These are phyloP conservation scores for Neonectria hederae DNA, from an alignment of 2,329 filamentous ascomycete species.

Conservation along the genomic window DNA sequence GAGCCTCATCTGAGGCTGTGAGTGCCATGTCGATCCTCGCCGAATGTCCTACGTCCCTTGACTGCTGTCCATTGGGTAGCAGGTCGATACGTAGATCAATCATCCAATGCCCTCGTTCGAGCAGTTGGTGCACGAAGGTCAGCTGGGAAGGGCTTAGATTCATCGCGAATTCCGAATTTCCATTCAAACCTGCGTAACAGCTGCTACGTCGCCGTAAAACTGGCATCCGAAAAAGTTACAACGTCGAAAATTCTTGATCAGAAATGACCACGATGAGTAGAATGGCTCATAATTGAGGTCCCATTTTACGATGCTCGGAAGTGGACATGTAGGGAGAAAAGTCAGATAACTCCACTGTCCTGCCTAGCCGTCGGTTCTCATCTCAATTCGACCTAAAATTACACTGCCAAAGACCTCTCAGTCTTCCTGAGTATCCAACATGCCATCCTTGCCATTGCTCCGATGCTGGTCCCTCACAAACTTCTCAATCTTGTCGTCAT, in stretches of 20 bases:
- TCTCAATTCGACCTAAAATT: background rate
- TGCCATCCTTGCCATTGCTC: conserved; percentile 51
- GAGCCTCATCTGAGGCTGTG: background rate
- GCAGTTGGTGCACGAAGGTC: too few species aligned
- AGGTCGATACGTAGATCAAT: too few species aligned
- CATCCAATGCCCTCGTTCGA: too few species aligned
- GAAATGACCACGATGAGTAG: too few species aligned
- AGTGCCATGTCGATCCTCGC: too few species aligned
- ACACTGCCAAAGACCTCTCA: background rate
- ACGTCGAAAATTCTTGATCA: background rate
- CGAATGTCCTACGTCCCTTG: too few species aligned
- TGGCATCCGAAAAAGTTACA: too few species aligned
- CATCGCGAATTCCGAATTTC: too few species aligned
- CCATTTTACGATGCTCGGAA: background rate
- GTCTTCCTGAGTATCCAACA: background rate
- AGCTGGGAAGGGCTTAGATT: too few species aligned
- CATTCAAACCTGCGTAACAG: too few species aligned
- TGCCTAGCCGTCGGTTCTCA: background rate
- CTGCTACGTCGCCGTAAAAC: background rate
- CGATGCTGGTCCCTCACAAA: conserved; percentile 63
- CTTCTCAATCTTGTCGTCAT: conserved; percentile 61
- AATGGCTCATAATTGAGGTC: background rate
- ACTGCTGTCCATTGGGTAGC: too few species aligned
- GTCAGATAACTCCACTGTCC: background rate
- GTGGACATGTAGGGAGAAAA: background rate